Base-by-base conservation (phyloP, 2,329 filamentous ascomycete genomes). In the Diaporthe vaccinii region DNA sequence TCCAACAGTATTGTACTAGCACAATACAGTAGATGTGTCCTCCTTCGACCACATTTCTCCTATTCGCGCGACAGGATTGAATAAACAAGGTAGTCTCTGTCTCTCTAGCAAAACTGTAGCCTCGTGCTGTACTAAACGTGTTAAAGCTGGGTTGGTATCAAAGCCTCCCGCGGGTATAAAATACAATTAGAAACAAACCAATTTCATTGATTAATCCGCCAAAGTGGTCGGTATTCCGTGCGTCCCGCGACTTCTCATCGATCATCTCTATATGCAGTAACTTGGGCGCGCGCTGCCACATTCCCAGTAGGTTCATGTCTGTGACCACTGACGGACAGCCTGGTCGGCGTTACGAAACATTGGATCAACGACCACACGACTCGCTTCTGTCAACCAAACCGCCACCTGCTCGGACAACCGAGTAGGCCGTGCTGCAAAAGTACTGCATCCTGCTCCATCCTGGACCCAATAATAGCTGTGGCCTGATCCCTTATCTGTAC, bases 281-380 rank as follows among this genome's bases (percentile, higher is more conserved):
- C 22, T 25, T 17, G 62, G 22, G 25, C 8, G 62, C 31, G 25
- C 8, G 20, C 58, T 39, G n/a, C 34, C 14, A 10, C 44, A 34
- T 39, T 25, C 22, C 6, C 4, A 8, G 46, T 39, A 6, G 14
- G 22, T 15, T 53, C 20, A 28, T 28, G 22, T 25, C n/a, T 68
- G 46, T 15, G 46, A 10, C 34, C 34, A 34, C 34, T 34, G 34
- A 39, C 34, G 4, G 4, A 68, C 46, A 68, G 65, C 65, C 4
- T 51, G 31, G 22, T 22, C 46, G 25, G 31, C 51, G 34, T 28
- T 41, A 28, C 36, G n/a, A 41, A 36, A 41, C 34, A 41, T 15
- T 22, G 55, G 49, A n/a, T 69, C 65, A 55, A 39, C 65, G 15
- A 28, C 7, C 22, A 51, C 62, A 68, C 62, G 62, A 68, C 31